Evolutionary conservation across 108 stramenopile species (phyloP), one percentile per base, ranked within the genome.

Genomic region (Nitzschia inconspicua): DNA sequence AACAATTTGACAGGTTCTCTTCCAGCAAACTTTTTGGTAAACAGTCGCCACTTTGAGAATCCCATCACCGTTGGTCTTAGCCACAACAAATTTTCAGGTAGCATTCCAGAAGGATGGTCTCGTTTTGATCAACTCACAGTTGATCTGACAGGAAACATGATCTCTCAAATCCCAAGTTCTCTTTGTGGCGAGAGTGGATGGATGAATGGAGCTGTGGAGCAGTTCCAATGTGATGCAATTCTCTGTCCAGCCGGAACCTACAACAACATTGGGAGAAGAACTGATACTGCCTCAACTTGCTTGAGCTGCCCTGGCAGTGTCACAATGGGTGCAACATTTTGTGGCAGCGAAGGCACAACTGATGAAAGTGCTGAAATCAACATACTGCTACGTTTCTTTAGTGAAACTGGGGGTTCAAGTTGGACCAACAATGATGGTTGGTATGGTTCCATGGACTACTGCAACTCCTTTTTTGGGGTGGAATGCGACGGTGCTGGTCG

Each of bases 141-240:
- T 16, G 50, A 77, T 52, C 58, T 78, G 25, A 55, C 63, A 5
- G 77, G 64, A 25, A 85, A 85, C 57, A 22, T 53, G 14, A 65
- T 85, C 35, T 56, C 61, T 13, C 44, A n/a, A 14, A 68, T 85
- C 27, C 34, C 58, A 24, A 23, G 10, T 5, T 51, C 41, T 31
- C 63, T 85, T 4, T 85, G 83, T 44, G 27, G 42, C n/a, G 42
- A 56, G 18, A 24, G 14, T 6, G 32, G 20, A 30, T 83, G 82
- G 82, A 73, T 79, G 72, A 46, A 63, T 37, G 84, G 82, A 23
- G 49, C 77, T 28, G 79, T 85, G 9, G 65, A 66, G 36, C 51
- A 63, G 4, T 86, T 79, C 48, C 65, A 68, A 13, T 93, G 92
- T 39, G 79, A 87, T 47, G 88, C 78, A 1, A 85, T 93, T 57